Conservation (phyloP, 2,329 filamentous ascomycete genomes). For the Cladosporium phlei region DNA sequence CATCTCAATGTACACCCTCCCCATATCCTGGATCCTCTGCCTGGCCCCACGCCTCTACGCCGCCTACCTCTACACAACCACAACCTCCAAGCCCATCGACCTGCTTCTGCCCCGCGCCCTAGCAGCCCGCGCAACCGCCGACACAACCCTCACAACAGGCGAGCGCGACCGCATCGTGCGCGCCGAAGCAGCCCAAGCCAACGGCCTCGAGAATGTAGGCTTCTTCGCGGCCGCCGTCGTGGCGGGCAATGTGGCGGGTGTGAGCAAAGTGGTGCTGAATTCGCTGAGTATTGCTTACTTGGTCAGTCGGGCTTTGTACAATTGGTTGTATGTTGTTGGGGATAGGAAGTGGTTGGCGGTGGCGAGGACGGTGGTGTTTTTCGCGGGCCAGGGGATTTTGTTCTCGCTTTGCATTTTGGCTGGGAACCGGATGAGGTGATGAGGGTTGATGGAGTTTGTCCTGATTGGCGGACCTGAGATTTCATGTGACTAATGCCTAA, state of each 20-base stretch:
- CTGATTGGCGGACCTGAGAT: no score
- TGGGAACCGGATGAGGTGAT: slow-evolving; percentile 22
- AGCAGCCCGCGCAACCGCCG: slow-evolving; percentile 21
- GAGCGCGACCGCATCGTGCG: slow-evolving; percentile 33
- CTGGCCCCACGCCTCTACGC: slow-evolving; percentile 34
- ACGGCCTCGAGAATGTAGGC: slow-evolving; percentile 38
- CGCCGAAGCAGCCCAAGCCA: slow-evolving; percentile 35
- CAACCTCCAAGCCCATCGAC: slow-evolving; percentile 24
- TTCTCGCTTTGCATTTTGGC: slow-evolving; percentile 26
- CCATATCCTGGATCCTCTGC: slow-evolving; percentile 30
- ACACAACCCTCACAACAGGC: slow-evolving; percentile 30
- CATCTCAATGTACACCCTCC: slow-evolving; percentile 28
- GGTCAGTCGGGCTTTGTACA: slow-evolving; percentile 27
- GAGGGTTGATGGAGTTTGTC: no score
- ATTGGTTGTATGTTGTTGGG: slow-evolving; percentile 26
- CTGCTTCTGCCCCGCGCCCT: slow-evolving; percentile 29
- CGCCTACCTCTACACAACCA: slow-evolving; percentile 17
- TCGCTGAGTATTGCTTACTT: slow-evolving; percentile 26
- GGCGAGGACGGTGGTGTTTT: slow-evolving; percentile 20
- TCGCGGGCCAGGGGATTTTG: slow-evolving; percentile 22
- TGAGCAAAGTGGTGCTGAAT: slow-evolving; percentile 28
- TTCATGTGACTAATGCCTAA: no score
- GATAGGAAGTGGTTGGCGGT: slow-evolving; percentile 19
- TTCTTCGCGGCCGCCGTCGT: slow-evolving; percentile 37
- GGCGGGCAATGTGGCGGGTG: slow-evolving; percentile 34